A percentile compares a stretch with the other conserved stretches of the same genome.
Conservation (phyloP, 2,329 filamentous ascomycete species). For the Allantophomopsis lycopodina region DNA sequence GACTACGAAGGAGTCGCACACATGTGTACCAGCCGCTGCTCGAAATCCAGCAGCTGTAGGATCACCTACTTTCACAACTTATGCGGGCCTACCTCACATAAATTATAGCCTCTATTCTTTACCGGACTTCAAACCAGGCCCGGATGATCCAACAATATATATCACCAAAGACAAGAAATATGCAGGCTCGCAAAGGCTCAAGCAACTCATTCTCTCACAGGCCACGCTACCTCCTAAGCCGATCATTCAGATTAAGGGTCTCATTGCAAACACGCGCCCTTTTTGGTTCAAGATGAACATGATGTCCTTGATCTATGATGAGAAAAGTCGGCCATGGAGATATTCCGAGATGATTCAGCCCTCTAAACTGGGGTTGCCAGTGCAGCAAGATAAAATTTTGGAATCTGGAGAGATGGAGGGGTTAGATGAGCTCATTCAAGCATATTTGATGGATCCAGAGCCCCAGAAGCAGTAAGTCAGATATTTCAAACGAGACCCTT, state of each 20-base stretch:
- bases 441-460: no score
- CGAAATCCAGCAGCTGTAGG: constrained; percentile 1
- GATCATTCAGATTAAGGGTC: constrained; percentile 33
- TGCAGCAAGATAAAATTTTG: no score
- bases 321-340: constrained; percentile 28
- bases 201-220: constrained; percentile 30
- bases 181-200: constrained; percentile 28
- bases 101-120: constrained; percentile 27
- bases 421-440: neutral
- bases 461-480: neutral
- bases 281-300: constrained; percentile 40
- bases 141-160: constrained; percentile 31
- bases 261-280: constrained; percentile 24
- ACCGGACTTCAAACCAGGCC: constrained; percentile 34
- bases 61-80: constrained; percentile 2
- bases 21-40: neutral
- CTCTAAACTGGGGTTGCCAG: constrained; percentile 36
- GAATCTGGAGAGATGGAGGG: neutral
- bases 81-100: constrained; percentile 10
- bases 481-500: neutral
- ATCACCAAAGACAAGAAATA: constrained; percentile 34
- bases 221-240: constrained; percentile 40
- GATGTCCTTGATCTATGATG: constrained; percentile 35
- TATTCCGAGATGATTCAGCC: constrained; percentile 35
- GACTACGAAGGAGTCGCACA: constrained; percentile 6